Evolutionary conservation across 225 moss, liverwort and hornwort genomes (phyloP).

Genomic region (Pleurozium schreberi): DNA sequence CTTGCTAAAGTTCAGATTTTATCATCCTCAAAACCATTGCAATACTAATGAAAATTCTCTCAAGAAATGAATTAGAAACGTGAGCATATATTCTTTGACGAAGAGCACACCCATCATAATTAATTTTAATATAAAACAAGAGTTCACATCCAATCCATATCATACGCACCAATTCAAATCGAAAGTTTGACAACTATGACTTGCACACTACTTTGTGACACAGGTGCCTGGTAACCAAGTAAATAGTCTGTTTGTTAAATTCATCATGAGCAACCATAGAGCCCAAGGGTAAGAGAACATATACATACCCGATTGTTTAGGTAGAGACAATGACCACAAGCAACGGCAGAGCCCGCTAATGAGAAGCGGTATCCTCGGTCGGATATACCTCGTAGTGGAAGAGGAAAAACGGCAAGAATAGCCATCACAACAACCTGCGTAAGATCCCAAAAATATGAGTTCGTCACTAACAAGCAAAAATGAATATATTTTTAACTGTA

Average conservation of each 20-base stretch:
- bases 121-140: not conserved
- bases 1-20: not conserved
- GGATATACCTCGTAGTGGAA: slow-evolving; percentile 52
- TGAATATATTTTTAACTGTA: not conserved
- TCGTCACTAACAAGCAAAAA: not conserved
- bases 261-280: not conserved
- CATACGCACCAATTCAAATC: not conserved
- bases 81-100: not conserved
- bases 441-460: not conserved
- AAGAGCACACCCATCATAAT: not conserved
- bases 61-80: not conserved
- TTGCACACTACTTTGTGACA: not conserved
- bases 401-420: slow-evolving; percentile 57
- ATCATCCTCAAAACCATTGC: not conserved
- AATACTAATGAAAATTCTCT: not conserved
- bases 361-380: slow-evolving; percentile 81
- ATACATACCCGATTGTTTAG: slow-evolving; percentile 53
- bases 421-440: slow-evolving; percentile 83
- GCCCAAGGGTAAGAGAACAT: not conserved
- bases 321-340: slow-evolving; percentile 66
- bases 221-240: not conserved
- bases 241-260: not conserved
- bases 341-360: slow-evolving; percentile 59
- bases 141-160: not conserved
- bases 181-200: not conserved